Conservation (phyloP, 495 filamentous ascomycete species). For the Thermothielavioides terrestris region DNA sequence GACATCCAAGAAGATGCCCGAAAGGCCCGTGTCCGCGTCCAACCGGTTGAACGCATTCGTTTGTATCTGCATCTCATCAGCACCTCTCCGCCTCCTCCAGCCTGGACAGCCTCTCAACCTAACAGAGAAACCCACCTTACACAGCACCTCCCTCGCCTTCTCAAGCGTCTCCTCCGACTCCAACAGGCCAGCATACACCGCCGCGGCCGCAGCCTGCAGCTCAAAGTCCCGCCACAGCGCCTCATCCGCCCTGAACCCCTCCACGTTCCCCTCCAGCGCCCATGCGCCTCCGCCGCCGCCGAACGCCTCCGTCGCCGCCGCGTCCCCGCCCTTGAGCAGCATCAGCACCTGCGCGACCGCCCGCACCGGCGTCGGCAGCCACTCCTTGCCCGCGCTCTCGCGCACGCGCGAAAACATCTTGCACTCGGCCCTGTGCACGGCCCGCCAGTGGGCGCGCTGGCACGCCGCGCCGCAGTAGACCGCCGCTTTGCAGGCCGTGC, state of each 20-base stretch:
- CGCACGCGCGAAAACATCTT: constrained; percentile 30
- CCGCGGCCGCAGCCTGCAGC: constrained; percentile 39
- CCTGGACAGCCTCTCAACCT: too few species aligned
- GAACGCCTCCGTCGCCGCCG: constrained; percentile 15
- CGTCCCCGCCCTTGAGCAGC: constrained; percentile 12
- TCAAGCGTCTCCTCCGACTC: constrained; percentile 18
- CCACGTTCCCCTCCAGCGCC: constrained; percentile 32
- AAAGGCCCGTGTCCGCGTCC: constrained; percentile 31
- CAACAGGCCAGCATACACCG: constrained; percentile 30
- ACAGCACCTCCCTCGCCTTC: constrained; percentile 30
- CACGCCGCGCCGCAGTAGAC: constrained; percentile 48
- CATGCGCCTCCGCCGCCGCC: constrained; percentile 15
- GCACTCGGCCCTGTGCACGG: constrained; percentile 45
- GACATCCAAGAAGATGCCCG: constrained; percentile 37
- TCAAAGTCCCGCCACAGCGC: constrained; percentile 31
- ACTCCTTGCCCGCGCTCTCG: constrained; percentile 15
- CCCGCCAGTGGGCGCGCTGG: constrained; percentile 49
- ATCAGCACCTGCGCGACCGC: constrained; percentile 39
- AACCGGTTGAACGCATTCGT: constrained; percentile 39
- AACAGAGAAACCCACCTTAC: constrained; percentile 27
- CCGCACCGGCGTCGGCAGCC: constrained; percentile 41
- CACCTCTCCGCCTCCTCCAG: background rate
- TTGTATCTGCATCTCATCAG: constrained; percentile 29
- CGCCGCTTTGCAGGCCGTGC: constrained; percentile 40
- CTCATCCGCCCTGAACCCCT: constrained; percentile 16